Evolutionary conservation across 371 early-diverging fungal genomes (phyloP).

Genomic region (Batkoa obscura): DNA sequence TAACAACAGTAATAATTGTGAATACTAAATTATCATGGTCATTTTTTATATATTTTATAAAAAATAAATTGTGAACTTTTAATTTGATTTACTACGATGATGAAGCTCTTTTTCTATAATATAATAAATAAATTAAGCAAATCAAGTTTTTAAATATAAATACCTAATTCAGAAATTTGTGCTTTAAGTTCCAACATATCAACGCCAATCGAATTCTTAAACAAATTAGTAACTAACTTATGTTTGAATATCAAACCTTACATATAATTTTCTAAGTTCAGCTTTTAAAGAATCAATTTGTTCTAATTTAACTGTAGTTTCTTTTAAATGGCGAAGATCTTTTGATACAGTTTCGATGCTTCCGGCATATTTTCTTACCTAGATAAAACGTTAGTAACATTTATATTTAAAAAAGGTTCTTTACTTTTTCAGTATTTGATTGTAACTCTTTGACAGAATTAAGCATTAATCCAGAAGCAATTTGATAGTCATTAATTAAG

Average conservation of each 20-base stretch:
- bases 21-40: too few species aligned
- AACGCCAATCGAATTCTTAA: neutral
- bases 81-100: neutral
- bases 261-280: constrained; percentile 50
- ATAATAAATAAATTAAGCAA: neutral
- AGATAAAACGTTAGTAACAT: constrained; percentile 1
- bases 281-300: constrained; percentile 38
- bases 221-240: neutral
- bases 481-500: constrained; percentile 60
- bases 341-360: constrained; percentile 50
- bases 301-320: constrained; percentile 34
- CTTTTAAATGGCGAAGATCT: constrained; percentile 35
- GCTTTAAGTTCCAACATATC: constrained; percentile 1
- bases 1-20: too few species aligned
- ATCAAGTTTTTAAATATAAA: neutral
- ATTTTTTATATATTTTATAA: too few species aligned
- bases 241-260: neutral
- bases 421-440: constrained; percentile 45
- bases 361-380: constrained; percentile 52
- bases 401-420: neutral
- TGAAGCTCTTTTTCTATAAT: constrained; percentile 5
- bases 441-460: constrained; percentile 56
- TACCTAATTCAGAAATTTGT: constrained; percentile 1
- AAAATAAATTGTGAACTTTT: too few species aligned
- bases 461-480: constrained; percentile 42